Evolutionary conservation across 345 rosid species (phyloP).

Genomic region (Tarenaya hassleriana): DNA sequence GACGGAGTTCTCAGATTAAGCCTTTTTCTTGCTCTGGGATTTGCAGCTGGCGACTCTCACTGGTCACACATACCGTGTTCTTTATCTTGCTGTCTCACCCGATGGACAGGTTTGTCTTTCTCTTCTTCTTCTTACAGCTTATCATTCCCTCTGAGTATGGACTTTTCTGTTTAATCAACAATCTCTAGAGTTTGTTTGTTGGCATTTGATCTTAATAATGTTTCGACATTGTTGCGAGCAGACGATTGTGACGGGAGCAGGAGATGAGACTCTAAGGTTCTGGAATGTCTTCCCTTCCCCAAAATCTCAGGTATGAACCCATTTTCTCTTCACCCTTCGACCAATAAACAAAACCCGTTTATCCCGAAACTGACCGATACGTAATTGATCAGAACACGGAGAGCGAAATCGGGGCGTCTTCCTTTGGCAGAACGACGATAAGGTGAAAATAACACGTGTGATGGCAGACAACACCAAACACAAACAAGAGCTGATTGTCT

Average conservation of each 20-base stretch:
- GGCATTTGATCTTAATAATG: too few relatives aligned
- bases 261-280: constrained; percentile 94
- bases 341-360: neutral
- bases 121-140: neutral
- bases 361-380: neutral
- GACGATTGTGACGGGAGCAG: constrained; percentile 98
- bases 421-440: constrained; percentile 72
- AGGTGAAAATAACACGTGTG: constrained; percentile 34
- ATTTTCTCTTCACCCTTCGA: neutral
- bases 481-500: neutral
- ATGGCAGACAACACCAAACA: neutral
- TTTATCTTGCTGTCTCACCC: constrained; percentile 95
- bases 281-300: constrained; percentile 98
- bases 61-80: constrained; percentile 86
- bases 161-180: too few relatives aligned
- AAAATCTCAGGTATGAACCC: constrained; percentile 61
- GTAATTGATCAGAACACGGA: constrained; percentile 54
- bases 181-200: too few relatives aligned
- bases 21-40: constrained; percentile 8
- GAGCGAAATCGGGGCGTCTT: constrained; percentile 69
- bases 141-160: neutral
- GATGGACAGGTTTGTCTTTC: constrained; percentile 68
- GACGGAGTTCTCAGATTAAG: neutral
- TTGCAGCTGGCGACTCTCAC: constrained; percentile 94
- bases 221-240: constrained; percentile 28